A percentile compares a stretch with the other conserved stretches of the same genome.
Evolutionary conservation across 148 eudicot species (phyloP).

Genomic region (Nyssa sinensis): DNA sequence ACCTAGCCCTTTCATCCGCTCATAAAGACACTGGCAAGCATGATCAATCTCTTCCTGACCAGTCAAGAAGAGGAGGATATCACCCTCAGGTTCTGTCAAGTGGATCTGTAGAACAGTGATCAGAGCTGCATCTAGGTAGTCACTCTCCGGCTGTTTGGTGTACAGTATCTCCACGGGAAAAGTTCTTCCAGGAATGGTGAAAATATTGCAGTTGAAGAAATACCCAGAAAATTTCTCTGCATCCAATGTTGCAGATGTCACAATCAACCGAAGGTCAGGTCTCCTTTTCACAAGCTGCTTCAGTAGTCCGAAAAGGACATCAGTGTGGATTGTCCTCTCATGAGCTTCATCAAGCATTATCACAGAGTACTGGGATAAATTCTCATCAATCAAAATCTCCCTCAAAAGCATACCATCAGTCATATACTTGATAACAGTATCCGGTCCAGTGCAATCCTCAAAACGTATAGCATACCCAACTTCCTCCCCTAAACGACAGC

Average conservation of each 20-base stretch:
- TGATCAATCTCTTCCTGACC: constrained; percentile 97
- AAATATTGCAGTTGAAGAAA: constrained; percentile 77
- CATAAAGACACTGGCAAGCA: constrained; percentile 83
- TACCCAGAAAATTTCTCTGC: constrained; percentile 91
- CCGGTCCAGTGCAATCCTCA: constrained; percentile 95
- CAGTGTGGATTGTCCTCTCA: constrained; percentile 91
- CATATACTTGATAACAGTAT: constrained; percentile 92
- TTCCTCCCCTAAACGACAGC: constrained; percentile 96
- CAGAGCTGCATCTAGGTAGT: constrained; percentile 77
- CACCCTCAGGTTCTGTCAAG: constrained; percentile 92
- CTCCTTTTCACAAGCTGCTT: constrained; percentile 71
- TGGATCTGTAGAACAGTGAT: constrained; percentile 90
- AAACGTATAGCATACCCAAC: constrained; percentile 96
- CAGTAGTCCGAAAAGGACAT: constrained; percentile 82
- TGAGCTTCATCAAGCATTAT: constrained; percentile 99
- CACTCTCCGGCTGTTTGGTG: constrained; percentile 83
- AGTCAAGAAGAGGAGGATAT: constrained; percentile 79
- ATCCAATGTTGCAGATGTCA: constrained; percentile 91
- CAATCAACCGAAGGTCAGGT: constrained; percentile 83
- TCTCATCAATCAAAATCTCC: constrained; percentile 74
- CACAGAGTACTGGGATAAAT: constrained; percentile 78
- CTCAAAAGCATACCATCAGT: constrained; percentile 97
- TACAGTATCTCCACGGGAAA: constrained; percentile 78
- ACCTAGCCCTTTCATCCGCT: constrained; percentile 87
- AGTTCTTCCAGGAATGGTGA: constrained; percentile 92